Conservation (phyloP, 1,139 yeast species). For the Candida glucosophila region DNA sequence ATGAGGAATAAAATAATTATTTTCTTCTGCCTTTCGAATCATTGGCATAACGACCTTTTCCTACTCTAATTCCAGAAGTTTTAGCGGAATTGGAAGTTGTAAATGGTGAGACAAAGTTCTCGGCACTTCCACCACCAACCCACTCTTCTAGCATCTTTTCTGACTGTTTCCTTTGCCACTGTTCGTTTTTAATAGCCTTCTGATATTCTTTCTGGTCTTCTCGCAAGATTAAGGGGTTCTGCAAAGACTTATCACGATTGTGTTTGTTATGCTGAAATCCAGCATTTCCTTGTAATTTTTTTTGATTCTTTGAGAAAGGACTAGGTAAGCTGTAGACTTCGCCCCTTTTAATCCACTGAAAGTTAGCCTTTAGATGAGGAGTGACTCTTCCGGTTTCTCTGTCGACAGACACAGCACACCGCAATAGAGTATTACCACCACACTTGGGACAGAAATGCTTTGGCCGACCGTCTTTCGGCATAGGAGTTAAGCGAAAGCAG, state of each 20-base stretch:
- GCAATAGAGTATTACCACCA: slow-evolving; percentile 82
- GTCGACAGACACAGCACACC: slow-evolving; percentile 87
- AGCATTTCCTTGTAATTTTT: slow-evolving; percentile 57
- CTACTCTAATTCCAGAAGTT: slow-evolving; percentile 68
- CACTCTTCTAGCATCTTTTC: slow-evolving; percentile 81
- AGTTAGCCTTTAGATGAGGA: slow-evolving; percentile 86
- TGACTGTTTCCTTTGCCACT: slow-evolving; percentile 79
- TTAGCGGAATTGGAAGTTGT: slow-evolving; percentile 53
- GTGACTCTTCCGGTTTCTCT: slow-evolving; percentile 71
- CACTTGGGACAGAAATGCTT: slow-evolving; percentile 93
- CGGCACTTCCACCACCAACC: slow-evolving; percentile 94
- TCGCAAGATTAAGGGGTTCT: slow-evolving; percentile 53
- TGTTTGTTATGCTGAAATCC: slow-evolving; percentile 64
- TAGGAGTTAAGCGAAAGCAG: slow-evolving; percentile 74
- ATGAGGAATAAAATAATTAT: slow-evolving; percentile 7
- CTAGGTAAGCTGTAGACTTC: slow-evolving; percentile 67
- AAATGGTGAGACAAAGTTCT: slow-evolving; percentile 85
- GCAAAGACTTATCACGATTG: slow-evolving; percentile 45
- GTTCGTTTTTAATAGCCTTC: slow-evolving; percentile 78
- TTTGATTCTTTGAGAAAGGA: slow-evolving; percentile 60
- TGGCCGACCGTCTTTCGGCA: slow-evolving; percentile 67
- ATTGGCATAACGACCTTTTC: slow-evolving; percentile 76
- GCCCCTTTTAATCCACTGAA: slow-evolving; percentile 92
- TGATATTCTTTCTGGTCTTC: slow-evolving; percentile 94
- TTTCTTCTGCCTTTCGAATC: slow-evolving; percentile 40